Conservation (phyloP, 345 rosid species). For the Citrus trifoliata region DNA sequence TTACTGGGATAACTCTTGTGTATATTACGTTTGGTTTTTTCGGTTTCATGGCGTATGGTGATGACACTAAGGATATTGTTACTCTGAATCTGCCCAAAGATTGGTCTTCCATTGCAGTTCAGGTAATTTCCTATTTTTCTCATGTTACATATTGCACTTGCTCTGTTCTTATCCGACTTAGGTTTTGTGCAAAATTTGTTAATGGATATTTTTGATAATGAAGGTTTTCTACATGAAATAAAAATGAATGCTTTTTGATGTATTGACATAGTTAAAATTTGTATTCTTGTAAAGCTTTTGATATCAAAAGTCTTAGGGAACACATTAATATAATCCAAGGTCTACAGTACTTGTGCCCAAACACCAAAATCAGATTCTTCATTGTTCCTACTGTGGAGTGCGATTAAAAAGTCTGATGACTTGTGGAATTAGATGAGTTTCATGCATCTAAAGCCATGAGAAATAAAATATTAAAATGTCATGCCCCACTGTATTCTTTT, state of each 20-base stretch:
- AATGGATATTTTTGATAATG: neutral
- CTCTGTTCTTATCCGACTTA: neutral
- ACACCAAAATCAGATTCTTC: neutral
- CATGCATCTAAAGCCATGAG: neutral
- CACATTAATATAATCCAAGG: neutral
- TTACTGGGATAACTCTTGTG: conserved; percentile 59
- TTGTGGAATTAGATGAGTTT: neutral
- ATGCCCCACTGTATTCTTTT: conserved; percentile 23
- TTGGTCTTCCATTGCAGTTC: conserved; percentile 71
- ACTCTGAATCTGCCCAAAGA: conserved; percentile 74
- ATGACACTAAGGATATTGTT: conserved; percentile 70
- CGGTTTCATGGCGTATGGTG: conserved; percentile 92
- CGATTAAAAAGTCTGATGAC: neutral
- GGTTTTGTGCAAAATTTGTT: neutral
- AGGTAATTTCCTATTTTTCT: conserved; percentile 40
- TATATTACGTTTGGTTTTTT: conserved; percentile 70
- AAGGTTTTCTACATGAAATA: neutral
- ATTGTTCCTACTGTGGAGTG: neutral
- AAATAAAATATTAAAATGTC: neutral
- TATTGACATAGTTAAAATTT: neutral
- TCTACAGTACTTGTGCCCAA: neutral
- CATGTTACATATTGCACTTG: neutral
- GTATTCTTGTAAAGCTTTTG: neutral
- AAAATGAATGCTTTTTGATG: neutral
- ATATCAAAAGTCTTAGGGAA: neutral